Percentiles rank a stretch among this genome's conserved stretches.
Evolutionary conservation across 345 rosid genomes (phyloP).

Genomic region (Ceriops decandra): DNA sequence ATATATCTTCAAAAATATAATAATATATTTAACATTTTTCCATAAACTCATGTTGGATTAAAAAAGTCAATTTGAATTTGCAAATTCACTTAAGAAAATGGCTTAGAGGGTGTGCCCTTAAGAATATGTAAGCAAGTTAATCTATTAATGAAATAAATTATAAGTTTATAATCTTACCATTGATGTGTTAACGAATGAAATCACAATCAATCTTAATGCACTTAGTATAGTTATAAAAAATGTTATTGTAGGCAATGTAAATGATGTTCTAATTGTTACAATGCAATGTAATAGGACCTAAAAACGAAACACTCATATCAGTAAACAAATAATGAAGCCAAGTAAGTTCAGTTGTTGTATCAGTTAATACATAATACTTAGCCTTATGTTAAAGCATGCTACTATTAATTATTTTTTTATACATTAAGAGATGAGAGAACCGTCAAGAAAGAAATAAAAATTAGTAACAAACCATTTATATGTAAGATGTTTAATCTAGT

Average conservation of each 20-base stretch:
- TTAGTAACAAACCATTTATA: background rate
- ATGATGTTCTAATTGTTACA: background rate
- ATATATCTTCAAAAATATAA: too few relatives aligned
- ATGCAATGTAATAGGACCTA: background rate
- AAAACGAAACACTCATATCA: background rate
- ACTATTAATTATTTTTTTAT: background rate
- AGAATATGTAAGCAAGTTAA: background rate
- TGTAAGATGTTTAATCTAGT: background rate
- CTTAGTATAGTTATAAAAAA: background rate
- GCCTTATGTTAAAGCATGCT: background rate
- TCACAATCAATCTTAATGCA: background rate
- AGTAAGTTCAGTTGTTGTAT: background rate
- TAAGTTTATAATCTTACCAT: background rate
- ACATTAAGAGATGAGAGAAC: background rate
- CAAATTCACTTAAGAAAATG: background rate
- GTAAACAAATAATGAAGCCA: background rate
- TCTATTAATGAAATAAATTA: background rate
- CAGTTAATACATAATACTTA: background rate
- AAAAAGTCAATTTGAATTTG: background rate
- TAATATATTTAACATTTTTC: background rate
- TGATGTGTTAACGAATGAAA: background rate
- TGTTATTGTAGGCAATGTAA: background rate
- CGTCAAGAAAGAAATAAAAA: background rate
- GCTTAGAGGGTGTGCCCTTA: background rate
- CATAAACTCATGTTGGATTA: background rate